Evolutionary conservation across 2,329 filamentous ascomycete species (phyloP).

Genomic region (Alternaria consortialis): DNA sequence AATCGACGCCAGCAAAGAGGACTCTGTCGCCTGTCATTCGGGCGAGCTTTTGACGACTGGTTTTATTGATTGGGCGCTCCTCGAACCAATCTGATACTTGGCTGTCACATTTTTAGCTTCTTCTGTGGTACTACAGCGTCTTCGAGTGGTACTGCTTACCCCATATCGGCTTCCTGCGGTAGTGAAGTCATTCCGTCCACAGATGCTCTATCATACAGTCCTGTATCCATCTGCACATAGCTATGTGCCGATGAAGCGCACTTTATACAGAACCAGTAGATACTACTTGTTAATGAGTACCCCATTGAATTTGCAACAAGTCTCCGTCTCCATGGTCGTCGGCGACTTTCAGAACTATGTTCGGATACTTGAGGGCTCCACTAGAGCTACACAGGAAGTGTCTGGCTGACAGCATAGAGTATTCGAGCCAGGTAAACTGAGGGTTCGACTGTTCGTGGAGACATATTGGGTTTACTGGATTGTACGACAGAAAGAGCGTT

Average conservation of each 20-base stretch:
- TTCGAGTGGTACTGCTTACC: background rate
- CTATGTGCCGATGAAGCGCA: background rate
- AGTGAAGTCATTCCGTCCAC: background rate
- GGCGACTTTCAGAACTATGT: background rate
- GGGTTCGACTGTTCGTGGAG: background rate
- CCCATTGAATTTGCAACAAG: background rate
- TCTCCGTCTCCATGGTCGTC: background rate
- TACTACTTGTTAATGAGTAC: background rate
- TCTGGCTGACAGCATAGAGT: background rate
- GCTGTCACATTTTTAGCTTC: background rate
- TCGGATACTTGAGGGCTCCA: background rate
- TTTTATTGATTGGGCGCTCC: slow-evolving; percentile 15
- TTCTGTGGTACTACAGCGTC: background rate
- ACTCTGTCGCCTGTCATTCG: background rate
- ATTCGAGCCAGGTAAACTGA: background rate
- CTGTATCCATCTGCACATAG: no score
- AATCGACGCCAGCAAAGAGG: background rate
- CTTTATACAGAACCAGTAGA: no score
- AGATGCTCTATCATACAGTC: background rate
- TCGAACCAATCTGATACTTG: slow-evolving; percentile 17
- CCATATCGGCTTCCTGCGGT: background rate
- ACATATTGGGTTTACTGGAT: background rate
- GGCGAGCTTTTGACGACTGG: background rate
- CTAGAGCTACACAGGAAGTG: background rate
- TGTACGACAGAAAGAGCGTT: background rate